A percentile compares a stretch with the other conserved stretches of the same genome.
phyloP scores from a whole-genome alignment of 225 moss, liverwort and hornwort species.

The Pseudisothecium myosuroides region DNA sequence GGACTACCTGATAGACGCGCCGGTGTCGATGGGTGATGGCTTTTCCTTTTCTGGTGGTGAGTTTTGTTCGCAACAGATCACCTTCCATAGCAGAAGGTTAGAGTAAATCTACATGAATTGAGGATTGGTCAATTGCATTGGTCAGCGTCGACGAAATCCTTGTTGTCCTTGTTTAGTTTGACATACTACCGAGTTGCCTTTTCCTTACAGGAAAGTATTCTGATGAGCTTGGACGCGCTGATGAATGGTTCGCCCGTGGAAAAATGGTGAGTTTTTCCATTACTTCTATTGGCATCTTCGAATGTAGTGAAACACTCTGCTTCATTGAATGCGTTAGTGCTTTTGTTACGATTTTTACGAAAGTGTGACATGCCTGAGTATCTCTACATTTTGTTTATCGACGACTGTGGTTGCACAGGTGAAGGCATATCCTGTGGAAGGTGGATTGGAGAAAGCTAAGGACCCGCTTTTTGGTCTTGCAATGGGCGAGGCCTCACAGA shows the following conservation, averaged over 20 bases:
- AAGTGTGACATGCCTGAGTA: neutral
- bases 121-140: neutral
- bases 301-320: neutral
- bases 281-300: neutral
- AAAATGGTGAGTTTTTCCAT: conserved; percentile 35
- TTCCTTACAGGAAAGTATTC: conserved; percentile 73
- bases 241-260: conserved; percentile 78
- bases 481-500: conserved; percentile 93
- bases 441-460: conserved; percentile 82
- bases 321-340: neutral
- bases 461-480: conserved; percentile 91
- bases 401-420: conserved; percentile 23
- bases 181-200: neutral
- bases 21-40: conserved; percentile 84
- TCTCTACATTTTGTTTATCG: neutral
- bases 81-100: neutral
- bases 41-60: conserved; percentile 94
- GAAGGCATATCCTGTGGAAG: conserved; percentile 91
- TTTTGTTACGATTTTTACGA: neutral
- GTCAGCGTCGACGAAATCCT: neutral
- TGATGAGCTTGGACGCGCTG: conserved; percentile 70
- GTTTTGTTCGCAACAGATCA: neutral
- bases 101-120: neutral
- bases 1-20: conserved; percentile 86
- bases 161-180: neutral